Conservation (phyloP, 23 red algal genomes). For the Chondrus crispus region DNA sequence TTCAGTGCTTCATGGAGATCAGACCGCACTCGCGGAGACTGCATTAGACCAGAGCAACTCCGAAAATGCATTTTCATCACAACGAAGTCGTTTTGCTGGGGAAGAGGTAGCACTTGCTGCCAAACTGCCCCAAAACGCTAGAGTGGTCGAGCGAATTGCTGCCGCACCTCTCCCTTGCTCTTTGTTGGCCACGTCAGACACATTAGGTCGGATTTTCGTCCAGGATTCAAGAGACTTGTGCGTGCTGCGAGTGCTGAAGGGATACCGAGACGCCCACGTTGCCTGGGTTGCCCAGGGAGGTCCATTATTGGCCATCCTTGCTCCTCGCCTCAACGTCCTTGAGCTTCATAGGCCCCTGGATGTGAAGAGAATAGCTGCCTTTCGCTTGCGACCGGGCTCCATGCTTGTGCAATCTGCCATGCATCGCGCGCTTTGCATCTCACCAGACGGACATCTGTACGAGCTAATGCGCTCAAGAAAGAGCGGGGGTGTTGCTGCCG, state of each 20-base stretch:
- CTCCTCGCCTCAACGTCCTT: constrained; percentile 42
- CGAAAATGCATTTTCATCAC: no score
- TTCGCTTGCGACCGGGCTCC: constrained; percentile 36
- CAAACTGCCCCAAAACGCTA: constrained; percentile 29
- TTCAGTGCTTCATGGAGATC: no score
- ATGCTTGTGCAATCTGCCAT: constrained; percentile 39
- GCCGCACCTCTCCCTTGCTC: constrained; percentile 51
- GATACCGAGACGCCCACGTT: constrained; percentile 65
- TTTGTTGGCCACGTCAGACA: constrained; percentile 51
- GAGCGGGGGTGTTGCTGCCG: background rate
- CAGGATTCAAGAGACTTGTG: constrained; percentile 62
- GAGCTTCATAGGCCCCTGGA: constrained; percentile 52
- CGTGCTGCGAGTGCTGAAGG: constrained; percentile 69
- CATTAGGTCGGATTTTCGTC: constrained; percentile 58
- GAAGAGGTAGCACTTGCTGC: background rate
- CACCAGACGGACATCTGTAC: constrained; percentile 43
- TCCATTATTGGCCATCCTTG: constrained; percentile 33
- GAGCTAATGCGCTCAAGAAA: constrained; percentile 53
- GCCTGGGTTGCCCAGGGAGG: constrained; percentile 56
- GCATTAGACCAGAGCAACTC: background rate
- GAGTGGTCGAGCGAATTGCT: constrained; percentile 48
- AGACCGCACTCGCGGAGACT: background rate
- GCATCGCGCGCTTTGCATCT: constrained; percentile 32
- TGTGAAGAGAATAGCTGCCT: constrained; percentile 17
- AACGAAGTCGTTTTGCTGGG: background rate